Conservation (phyloP, 202 grass and related monocot species). For the Brachypodium distachyon region DNA sequence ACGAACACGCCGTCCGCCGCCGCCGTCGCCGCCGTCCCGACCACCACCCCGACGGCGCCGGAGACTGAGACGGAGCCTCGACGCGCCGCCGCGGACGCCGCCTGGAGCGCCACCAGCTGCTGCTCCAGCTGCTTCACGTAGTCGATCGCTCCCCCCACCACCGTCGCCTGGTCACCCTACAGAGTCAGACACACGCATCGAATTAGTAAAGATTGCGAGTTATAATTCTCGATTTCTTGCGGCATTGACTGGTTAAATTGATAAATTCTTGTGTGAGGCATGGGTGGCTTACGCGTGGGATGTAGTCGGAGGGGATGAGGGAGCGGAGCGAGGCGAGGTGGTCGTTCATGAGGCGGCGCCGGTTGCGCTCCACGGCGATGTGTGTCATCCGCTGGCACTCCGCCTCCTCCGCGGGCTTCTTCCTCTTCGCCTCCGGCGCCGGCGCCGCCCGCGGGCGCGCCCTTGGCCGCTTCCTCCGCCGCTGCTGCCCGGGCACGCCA, state of each 20-base stretch:
- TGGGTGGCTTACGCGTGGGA: slow-evolving; percentile 48
- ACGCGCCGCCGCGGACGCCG: slow-evolving; percentile 28
- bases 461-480: slow-evolving; percentile 38
- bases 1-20: slow-evolving; percentile 60
- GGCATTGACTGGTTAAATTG: background rate
- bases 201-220: background rate
- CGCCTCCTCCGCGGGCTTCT: slow-evolving; percentile 68
- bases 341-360: slow-evolving; percentile 92
- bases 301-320: slow-evolving; percentile 68
- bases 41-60: no score
- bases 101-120: slow-evolving; percentile 64
- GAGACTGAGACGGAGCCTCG: no score
- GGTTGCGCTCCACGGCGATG: slow-evolving; percentile 95
- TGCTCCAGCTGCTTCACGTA: slow-evolving; percentile 96
- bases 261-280: background rate
- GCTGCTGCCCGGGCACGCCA: background rate
- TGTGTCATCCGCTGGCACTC: slow-evolving; percentile 95
- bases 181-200: background rate
- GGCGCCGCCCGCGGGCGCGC: slow-evolving; percentile 17
- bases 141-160: slow-evolving; percentile 87
- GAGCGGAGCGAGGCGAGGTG: slow-evolving; percentile 69
- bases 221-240: background rate
- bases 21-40: background rate
- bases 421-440: slow-evolving; percentile 31
- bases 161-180: slow-evolving; percentile 90